phyloP scores from a whole-genome alignment of 2,329 filamentous ascomycete species.

The Fusarium sacchari region DNA sequence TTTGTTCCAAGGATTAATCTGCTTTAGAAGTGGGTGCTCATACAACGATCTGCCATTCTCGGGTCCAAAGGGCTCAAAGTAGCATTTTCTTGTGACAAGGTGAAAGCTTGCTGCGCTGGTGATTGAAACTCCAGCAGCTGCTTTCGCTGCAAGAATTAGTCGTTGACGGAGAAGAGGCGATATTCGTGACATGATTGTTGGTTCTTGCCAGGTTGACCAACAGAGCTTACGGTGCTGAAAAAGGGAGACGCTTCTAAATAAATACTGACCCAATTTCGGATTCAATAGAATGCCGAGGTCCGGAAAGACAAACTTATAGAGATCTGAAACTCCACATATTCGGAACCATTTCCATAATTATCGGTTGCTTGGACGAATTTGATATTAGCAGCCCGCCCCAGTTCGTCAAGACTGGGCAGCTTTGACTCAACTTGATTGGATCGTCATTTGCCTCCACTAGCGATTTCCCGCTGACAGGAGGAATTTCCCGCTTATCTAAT shows the following conservation, averaged over 20 bases:
- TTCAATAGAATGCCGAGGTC: not conserved
- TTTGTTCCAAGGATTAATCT: conserved; percentile 37
- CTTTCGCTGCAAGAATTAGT: not conserved
- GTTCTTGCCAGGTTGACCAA: rapidly evolving
- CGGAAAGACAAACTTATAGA: not conserved
- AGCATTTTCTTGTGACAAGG: conserved; percentile 30
- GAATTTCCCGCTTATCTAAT: not conserved
- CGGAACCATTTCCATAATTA: not conserved
- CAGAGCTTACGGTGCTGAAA: not conserved
- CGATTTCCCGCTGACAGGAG: not conserved
- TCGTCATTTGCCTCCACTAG: rapidly evolving
- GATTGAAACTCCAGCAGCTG: not conserved
- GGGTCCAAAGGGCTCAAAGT: conserved; percentile 33
- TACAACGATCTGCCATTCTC: conserved; percentile 14
- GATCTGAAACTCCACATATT: not conserved
- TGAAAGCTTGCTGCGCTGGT: conserved; percentile 17
- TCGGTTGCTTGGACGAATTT: not conserved
- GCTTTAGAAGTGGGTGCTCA: conserved; percentile 15
- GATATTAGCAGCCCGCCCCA: not conserved
- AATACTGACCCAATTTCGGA: not conserved
- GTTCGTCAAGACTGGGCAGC: not conserved
- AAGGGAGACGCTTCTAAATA: not conserved
- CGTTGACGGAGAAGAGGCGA: not conserved
- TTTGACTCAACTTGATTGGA: not conserved
- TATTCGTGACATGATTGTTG: not conserved